Evolutionary conservation across 352 stramenopile genomes (phyloP).

Genomic region (Phytophthora rubi): DNA sequence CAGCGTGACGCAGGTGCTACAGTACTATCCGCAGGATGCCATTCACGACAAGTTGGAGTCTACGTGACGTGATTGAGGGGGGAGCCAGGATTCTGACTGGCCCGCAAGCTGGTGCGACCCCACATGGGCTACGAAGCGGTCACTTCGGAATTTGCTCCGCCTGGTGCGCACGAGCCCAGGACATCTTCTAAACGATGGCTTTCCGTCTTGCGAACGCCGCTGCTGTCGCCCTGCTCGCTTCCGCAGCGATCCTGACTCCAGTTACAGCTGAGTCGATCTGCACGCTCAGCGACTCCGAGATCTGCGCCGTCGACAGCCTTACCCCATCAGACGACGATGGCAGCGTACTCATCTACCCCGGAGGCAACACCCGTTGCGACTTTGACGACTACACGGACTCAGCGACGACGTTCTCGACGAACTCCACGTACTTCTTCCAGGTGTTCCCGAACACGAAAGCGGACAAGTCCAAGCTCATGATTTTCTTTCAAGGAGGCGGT

Average conservation of each 20-base stretch:
- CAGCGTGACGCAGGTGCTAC: constrained; percentile 21
- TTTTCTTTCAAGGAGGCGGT: constrained; percentile 70
- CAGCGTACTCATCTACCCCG: constrained; percentile 53
- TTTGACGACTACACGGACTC: constrained; percentile 51
- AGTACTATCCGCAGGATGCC: constrained; percentile 2
- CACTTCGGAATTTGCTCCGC: constrained; percentile 36
- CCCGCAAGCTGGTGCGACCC: neutral
- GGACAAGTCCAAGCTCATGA: constrained; percentile 65
- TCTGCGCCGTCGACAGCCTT: constrained; percentile 39
- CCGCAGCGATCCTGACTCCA: constrained; percentile 14
- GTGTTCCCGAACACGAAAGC: constrained; percentile 49
- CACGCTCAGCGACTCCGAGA: constrained; percentile 36
- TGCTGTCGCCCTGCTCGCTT: constrained; percentile 15
- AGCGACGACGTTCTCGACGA: constrained; percentile 42
- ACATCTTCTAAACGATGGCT: constrained; percentile 22
- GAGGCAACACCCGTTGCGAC: constrained; percentile 55
- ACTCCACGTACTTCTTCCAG: constrained; percentile 66
- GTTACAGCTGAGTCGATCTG: constrained; percentile 33
- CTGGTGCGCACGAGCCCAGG: constrained; percentile 16
- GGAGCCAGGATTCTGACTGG: constrained; percentile 14
- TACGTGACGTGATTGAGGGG: constrained; percentile 25
- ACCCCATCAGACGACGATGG: constrained; percentile 33
- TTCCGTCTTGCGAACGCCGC: constrained; percentile 13
- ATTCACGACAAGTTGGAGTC: constrained; percentile 26
- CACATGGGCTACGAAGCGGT: neutral